Evolutionary conservation across 2,329 filamentous ascomycete genomes (phyloP).

Genomic region (Ophiostoma tasmaniense): DNA sequence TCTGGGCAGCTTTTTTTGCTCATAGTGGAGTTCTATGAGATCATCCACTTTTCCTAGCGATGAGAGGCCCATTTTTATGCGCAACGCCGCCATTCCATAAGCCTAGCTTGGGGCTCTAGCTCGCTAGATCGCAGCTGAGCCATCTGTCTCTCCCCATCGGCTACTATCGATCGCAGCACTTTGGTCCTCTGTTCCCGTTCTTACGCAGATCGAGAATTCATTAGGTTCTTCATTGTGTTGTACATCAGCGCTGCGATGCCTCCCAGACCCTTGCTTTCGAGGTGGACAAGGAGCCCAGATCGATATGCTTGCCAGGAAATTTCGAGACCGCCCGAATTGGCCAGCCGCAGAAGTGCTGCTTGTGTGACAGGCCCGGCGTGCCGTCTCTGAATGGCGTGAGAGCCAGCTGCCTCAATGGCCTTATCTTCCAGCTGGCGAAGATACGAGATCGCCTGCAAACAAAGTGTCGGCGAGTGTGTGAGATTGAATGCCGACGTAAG

Average conservation of each 20-base stretch:
- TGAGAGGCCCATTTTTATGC: neutral
- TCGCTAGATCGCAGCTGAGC: neutral
- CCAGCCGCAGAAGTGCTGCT: conserved; percentile 53
- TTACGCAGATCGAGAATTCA: conserved; percentile 32
- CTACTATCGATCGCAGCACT: neutral
- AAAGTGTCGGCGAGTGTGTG: conserved; percentile 50
- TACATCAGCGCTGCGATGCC: conserved; percentile 68
- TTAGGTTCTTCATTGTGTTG: conserved; percentile 70
- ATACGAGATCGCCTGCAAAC: conserved; percentile 46
- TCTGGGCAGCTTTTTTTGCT: neutral
- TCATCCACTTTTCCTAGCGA: conserved; percentile 2
- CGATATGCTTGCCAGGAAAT: conserved; percentile 68
- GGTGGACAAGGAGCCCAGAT: conserved; percentile 58
- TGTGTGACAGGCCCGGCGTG: conserved; percentile 65
- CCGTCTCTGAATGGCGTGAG: conserved; percentile 33
- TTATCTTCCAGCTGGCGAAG: conserved; percentile 51
- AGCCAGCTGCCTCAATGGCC: conserved; percentile 30
- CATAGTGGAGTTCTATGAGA: conserved; percentile 15
- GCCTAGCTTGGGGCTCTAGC: neutral
- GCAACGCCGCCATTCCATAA: neutral
- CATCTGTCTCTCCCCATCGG: neutral
- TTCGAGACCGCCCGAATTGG: conserved; percentile 54
- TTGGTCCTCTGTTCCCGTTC: neutral
- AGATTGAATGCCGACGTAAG: conserved; percentile 48
- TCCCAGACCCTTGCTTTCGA: conserved; percentile 54